A percentile compares a stretch with the other conserved stretches of the same genome.
These are phyloP conservation scores for Ploettnerulaceae sp. DNA, from an alignment of 2,329 filamentous ascomycete genomes.

Conservation along the genomic window DNA sequence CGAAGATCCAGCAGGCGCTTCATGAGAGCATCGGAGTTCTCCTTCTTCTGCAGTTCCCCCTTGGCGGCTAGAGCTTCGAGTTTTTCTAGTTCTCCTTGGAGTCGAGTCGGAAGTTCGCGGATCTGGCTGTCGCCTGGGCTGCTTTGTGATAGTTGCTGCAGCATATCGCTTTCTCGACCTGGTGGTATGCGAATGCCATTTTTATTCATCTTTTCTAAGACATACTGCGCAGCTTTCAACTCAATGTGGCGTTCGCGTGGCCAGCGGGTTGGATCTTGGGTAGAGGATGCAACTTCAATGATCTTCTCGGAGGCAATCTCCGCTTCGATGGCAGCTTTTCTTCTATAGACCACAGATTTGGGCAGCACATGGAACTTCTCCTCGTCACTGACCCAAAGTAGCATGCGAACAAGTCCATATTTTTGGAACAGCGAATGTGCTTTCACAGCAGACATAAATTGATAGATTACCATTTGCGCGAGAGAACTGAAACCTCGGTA, in stretches of 20 bases:
- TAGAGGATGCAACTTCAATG: slow-evolving; percentile 48
- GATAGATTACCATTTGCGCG: slow-evolving; percentile 52
- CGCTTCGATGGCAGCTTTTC: slow-evolving; percentile 51
- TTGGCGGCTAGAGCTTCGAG: too few relatives aligned
- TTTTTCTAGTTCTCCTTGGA: too few relatives aligned
- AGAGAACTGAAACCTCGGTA: slow-evolving; percentile 53
- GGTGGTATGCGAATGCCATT: slow-evolving; percentile 41
- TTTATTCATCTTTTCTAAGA: slow-evolving; percentile 44
- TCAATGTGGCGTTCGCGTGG: slow-evolving; percentile 46
- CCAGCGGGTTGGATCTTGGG: slow-evolving; percentile 26
- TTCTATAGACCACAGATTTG: slow-evolving; percentile 49
- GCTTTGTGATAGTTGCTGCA: slow-evolving; percentile 8
- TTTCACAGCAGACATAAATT: slow-evolving; percentile 56
- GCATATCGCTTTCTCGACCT: slow-evolving; percentile 38
- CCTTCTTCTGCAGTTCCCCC: too few relatives aligned
- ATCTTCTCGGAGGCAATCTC: slow-evolving; percentile 58
- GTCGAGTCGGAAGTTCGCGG: too few relatives aligned
- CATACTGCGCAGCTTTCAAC: slow-evolving; percentile 38
- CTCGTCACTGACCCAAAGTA: slow-evolving; percentile 64
- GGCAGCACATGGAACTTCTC: slow-evolving; percentile 60
- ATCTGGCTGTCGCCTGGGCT: slow-evolving; percentile 8
- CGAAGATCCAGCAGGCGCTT: slow-evolving; percentile 17
- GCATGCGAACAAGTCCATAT: slow-evolving; percentile 74
- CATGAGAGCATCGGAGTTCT: too few relatives aligned
- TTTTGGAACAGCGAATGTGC: slow-evolving; percentile 59